Evolutionary conservation across 2,329 filamentous ascomycete genomes (phyloP).

Genomic region (Graphiopsis chlorocephala): DNA sequence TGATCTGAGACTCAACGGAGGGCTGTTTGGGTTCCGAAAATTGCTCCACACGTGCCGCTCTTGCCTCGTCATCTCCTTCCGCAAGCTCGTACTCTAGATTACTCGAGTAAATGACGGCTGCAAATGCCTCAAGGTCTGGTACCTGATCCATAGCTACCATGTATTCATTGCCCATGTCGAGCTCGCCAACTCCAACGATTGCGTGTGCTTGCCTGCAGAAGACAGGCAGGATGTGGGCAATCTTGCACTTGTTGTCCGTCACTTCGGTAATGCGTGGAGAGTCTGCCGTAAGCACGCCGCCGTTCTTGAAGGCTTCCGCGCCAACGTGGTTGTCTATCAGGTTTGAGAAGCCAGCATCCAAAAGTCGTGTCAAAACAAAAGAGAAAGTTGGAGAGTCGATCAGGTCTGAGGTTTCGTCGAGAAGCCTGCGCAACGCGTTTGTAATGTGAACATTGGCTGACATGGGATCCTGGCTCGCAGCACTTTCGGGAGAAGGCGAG

Average conservation of each 20-base stretch:
- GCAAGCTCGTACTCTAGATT: constrained; percentile 62
- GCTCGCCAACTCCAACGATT: constrained; percentile 71
- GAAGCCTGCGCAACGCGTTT: constrained; percentile 70
- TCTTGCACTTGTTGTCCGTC: constrained; percentile 56
- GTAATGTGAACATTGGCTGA: constrained; percentile 31
- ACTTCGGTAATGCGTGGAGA: constrained; percentile 53
- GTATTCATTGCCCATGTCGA: constrained; percentile 52
- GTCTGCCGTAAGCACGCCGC: constrained; percentile 40
- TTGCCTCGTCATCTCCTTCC: constrained; percentile 24
- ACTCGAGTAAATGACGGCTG: constrained; percentile 81
- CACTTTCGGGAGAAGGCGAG: constrained; percentile 24
- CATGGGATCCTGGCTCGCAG: constrained; percentile 21
- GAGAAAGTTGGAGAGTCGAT: constrained; percentile 91
- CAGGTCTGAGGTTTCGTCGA: constrained; percentile 94
- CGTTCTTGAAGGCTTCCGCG: constrained; percentile 68
- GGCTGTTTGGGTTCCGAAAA: neutral
- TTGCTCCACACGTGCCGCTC: neutral
- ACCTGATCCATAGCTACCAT: constrained; percentile 70
- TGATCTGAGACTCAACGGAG: constrained; percentile 23
- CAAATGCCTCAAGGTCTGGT: constrained; percentile 75
- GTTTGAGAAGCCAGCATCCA: constrained; percentile 82
- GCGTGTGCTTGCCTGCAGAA: constrained; percentile 86
- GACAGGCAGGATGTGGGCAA: constrained; percentile 86
- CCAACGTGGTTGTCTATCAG: constrained; percentile 81
- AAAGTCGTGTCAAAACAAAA: constrained; percentile 78